Evolutionary conservation across 345 rosid species (phyloP).

Genomic region (Geranium rotundifolium): DNA sequence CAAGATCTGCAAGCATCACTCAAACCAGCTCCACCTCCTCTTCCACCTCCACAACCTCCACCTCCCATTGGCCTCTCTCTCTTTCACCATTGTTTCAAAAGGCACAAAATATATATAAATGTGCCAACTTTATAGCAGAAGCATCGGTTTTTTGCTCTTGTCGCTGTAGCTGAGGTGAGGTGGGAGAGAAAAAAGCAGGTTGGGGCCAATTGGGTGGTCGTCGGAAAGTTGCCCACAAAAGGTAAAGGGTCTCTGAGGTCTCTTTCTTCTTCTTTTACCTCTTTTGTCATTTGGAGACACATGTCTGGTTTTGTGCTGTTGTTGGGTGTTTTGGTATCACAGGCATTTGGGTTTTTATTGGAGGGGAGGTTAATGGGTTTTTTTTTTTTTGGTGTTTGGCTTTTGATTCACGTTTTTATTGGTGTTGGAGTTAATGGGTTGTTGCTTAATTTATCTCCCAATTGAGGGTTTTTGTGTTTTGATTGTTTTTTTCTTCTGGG

Average conservation of each 20-base stretch:
- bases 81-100: not conserved
- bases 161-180: not conserved
- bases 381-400: too few species aligned
- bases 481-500: too few species aligned
- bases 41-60: slow-evolving; percentile 3
- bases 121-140: not conserved
- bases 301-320: not conserved
- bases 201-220: slow-evolving; percentile 20
- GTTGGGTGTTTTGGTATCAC: not conserved
- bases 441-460: too few species aligned
- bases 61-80: slow-evolving; percentile 6
- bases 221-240: slow-evolving; percentile 26
- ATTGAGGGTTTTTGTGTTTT: too few species aligned
- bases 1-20: slow-evolving; percentile 37
- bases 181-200: slow-evolving; percentile 9
- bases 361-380: too few species aligned
- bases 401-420: too few species aligned
- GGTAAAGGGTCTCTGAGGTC: slow-evolving; percentile 10
- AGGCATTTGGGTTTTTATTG: too few species aligned
- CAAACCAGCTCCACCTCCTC: not conserved
- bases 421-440: too few species aligned
- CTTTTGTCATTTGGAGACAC: not conserved
- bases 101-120: not conserved
- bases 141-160: not conserved
- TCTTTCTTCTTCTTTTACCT: slow-evolving; percentile 3